Base-by-base conservation (phyloP, 305 asterid species). In the Fraxinus ornus region DNA sequence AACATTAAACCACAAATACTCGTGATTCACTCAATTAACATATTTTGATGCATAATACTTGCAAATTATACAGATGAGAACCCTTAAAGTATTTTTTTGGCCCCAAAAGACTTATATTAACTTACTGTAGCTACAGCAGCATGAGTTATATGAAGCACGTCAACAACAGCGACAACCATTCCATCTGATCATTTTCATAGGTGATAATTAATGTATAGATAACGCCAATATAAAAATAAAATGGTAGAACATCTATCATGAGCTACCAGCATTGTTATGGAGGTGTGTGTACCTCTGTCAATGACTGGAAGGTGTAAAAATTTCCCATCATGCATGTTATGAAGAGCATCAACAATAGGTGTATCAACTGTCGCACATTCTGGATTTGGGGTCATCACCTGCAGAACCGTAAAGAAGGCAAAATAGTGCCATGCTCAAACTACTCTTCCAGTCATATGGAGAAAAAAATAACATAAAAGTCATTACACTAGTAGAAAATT, bases 351-450 rank as follows among this genome's bases (percentile, higher is more conserved):
- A 74, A 97, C 98, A 81, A 97, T 97, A 72, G 98, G 91, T 77
- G 95, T 88, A 87, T 93, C 98, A 39, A 93, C 79, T 35, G 91
- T 88, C 52, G 97, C 97, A 88, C 98, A 94, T 90, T 97, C 98
- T 57, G 99, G 99, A 86, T 92, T 97, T 64, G 97, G 94, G 66
- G 98, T 93, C 98, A 97, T 94, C 84, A 95, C 98, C 99, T 97
- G 83, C 37, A 79, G 78, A 75, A 82, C 78, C 78, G 75, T 32
- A 72, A 66, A 41, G 41, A 74, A 15, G 41, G 55, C 13, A 82
- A 39, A 22, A 32, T 52, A 28, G 77, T 49, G 36, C 21, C 26
- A 76, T 10, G 7, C 32, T 79, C 70, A 26, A 70, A 47, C 41
- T 77, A 75, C 28, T 60, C 44, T 44, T 66, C 36, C 41, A 71